phyloP scores from a whole-genome alignment of 768 basidiomycete genomes.

The Lactarius evosmus region DNA sequence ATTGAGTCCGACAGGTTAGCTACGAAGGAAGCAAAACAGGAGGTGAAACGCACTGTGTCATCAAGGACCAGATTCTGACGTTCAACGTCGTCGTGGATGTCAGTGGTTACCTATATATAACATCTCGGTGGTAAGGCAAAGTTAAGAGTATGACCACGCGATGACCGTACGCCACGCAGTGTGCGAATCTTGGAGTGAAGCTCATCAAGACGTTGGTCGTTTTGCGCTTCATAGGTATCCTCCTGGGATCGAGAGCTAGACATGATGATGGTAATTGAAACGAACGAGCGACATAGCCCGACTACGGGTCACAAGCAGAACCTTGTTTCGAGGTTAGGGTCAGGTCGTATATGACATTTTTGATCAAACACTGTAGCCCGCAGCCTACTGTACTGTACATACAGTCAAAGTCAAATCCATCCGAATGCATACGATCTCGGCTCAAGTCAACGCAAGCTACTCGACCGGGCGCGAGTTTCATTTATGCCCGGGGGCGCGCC shows the following conservation, averaged over 20 bases:
- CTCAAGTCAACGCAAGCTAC: slow-evolving; percentile 17
- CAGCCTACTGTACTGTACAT: no score
- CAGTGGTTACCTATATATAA: slow-evolving; percentile 72
- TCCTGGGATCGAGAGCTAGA: slow-evolving; percentile 40
- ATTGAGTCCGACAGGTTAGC: not conserved
- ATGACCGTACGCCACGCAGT: slow-evolving; percentile 63
- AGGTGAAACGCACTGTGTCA: slow-evolving; percentile 53
- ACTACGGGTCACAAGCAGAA: not conserved
- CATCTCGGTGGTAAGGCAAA: not conserved
- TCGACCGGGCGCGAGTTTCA: slow-evolving; percentile 1
- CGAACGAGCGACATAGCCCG: not conserved
- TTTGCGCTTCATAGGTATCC: slow-evolving; percentile 79
- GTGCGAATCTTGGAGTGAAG: slow-evolving; percentile 82
- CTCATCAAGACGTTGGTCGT: slow-evolving; percentile 80
- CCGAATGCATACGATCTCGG: not conserved
- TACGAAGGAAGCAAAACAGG: not conserved
- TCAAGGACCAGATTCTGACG: slow-evolving; percentile 77
- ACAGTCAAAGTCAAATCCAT: not conserved
- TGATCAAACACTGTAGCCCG: not conserved
- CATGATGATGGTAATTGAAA: slow-evolving; percentile 23
- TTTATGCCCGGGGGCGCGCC: not conserved
- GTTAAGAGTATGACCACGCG: not conserved
- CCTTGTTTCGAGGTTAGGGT: slow-evolving; percentile 19
- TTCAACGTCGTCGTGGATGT: slow-evolving; percentile 83
- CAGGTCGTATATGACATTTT: not conserved